Evolutionary conservation across 2,329 filamentous ascomycete genomes (phyloP), one percentile per base, ranked within the genome.

Genomic region (Sporothrix schenckii): DNA sequence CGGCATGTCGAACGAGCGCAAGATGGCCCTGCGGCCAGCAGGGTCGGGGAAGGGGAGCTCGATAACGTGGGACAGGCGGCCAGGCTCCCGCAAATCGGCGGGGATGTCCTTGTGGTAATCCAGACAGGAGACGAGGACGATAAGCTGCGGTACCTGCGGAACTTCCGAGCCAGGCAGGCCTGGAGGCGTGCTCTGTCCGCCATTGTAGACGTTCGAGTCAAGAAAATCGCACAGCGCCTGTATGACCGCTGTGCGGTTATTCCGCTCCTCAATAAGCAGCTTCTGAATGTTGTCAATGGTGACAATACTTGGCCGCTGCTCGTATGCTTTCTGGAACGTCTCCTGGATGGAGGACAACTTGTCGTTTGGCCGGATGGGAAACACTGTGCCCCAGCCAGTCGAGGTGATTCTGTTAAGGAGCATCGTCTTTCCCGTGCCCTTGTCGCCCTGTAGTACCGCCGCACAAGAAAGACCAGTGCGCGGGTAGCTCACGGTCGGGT

Each of bases 351-450:
- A 83, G 0, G 86, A 76, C 2, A 86, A 79, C 76, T 89, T 89
- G 73, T 87, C 84, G 4, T 84, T 81, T 7, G 82, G 81, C 69
- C 85, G 82, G 69, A 94, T 81, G 69, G 82, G 85, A 74, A 91
- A 85, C 0, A 93, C 87, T 53, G 86, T 87, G 27, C 87, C 88
- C 92, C 93, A 97, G 71, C 85, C 85, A 0, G 88, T 87, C 7
- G 83, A 84, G 10, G 89, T 86, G 24, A 97, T 83, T 44, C 87
- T 86, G 19, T 90, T 79, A 1, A 97, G 81, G 0, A 97, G 82
- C 73, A 91, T 85, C 0, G 88, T 91, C 81, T 97, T 97, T 30
- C 94, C 94, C 0, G 92, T 96, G 13, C 94, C 94, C 72, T 88
- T 87, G 21, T 92, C 89, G 16, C 94, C 94, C 77, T 96, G 90